phyloP scores from a whole-genome alignment of 495 filamentous ascomycete species.

The Penicillium verhagenii region DNA sequence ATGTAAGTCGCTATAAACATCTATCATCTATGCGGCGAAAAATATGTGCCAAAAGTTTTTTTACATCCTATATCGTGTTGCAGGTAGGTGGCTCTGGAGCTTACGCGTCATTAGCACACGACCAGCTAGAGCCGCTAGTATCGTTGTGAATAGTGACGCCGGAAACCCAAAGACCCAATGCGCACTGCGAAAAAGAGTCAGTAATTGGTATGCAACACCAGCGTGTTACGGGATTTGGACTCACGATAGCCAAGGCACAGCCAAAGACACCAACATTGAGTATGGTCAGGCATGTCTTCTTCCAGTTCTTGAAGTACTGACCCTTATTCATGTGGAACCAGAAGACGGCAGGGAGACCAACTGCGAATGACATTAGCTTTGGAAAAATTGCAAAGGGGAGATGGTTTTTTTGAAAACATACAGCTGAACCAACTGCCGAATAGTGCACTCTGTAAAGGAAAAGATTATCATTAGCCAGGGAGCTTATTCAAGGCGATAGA shows the following conservation, averaged over 20 bases:
- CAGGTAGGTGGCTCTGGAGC: background rate
- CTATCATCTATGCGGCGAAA: background rate
- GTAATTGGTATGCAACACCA: background rate
- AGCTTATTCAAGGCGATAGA: background rate
- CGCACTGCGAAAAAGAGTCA: slow-evolving; percentile 34
- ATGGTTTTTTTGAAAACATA: slow-evolving; percentile 11
- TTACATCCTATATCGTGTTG: background rate
- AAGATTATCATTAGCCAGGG: slow-evolving; percentile 7
- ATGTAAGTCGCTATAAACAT: background rate
- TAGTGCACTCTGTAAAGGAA: slow-evolving; percentile 28
- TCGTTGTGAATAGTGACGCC: slow-evolving; percentile 36
- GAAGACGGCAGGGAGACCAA: slow-evolving; percentile 41
- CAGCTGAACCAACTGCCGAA: slow-evolving; percentile 46
- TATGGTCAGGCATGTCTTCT: slow-evolving; percentile 35
- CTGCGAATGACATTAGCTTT: slow-evolving; percentile 12
- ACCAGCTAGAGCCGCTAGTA: slow-evolving; percentile 27
- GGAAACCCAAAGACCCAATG: slow-evolving; percentile 41
- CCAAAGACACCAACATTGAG: slow-evolving; percentile 32
- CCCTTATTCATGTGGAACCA: slow-evolving; percentile 43
- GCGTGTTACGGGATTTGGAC: slow-evolving; percentile 1
- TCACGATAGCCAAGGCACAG: slow-evolving; percentile 37
- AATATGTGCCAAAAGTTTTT: background rate
- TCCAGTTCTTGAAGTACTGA: slow-evolving; percentile 25
- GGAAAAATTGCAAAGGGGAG: background rate
- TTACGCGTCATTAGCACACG: slow-evolving; percentile 38